Conservation (phyloP, 2,329 filamentous ascomycete species). For the Dactylellina leptospora region DNA sequence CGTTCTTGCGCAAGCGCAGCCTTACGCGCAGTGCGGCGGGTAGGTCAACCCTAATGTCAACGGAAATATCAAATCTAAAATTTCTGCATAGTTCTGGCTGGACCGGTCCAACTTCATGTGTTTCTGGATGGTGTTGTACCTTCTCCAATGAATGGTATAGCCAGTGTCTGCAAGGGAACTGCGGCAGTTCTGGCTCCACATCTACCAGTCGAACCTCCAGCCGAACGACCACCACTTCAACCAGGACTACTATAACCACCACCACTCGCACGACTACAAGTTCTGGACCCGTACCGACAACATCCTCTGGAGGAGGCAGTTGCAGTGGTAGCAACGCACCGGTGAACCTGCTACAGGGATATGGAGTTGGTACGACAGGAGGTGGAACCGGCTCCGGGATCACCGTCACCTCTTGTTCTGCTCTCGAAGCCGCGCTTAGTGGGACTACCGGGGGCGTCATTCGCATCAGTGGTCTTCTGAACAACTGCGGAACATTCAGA, state of each 20-base stretch:
- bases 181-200: neutral
- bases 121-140: conserved; percentile 61
- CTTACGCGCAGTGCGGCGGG: conserved; percentile 63
- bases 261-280: conserved; percentile 20
- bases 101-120: conserved; percentile 60
- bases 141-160: conserved; percentile 62
- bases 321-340: conserved; percentile 45
- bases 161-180: conserved; percentile 59
- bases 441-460: conserved; percentile 62
- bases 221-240: conserved; percentile 4
- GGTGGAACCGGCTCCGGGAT: conserved; percentile 63
- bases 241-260: conserved; percentile 1
- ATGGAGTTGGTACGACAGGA: conserved; percentile 63
- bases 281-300: conserved; percentile 15
- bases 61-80: neutral
- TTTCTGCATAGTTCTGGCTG: conserved; percentile 54
- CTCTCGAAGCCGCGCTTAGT: conserved; percentile 60
- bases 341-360: conserved; percentile 58
- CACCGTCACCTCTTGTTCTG: conserved; percentile 63
- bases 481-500: conserved; percentile 62
- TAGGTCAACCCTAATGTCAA: conserved; percentile 1
- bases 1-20: conserved; percentile 58
- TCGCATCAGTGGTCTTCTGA: conserved; percentile 63
- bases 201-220: neutral
- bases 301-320: conserved; percentile 14